These are phyloP conservation scores for Fusarium foetens DNA, from an alignment of 2,329 filamentous ascomycete species.

Conservation along the genomic window DNA sequence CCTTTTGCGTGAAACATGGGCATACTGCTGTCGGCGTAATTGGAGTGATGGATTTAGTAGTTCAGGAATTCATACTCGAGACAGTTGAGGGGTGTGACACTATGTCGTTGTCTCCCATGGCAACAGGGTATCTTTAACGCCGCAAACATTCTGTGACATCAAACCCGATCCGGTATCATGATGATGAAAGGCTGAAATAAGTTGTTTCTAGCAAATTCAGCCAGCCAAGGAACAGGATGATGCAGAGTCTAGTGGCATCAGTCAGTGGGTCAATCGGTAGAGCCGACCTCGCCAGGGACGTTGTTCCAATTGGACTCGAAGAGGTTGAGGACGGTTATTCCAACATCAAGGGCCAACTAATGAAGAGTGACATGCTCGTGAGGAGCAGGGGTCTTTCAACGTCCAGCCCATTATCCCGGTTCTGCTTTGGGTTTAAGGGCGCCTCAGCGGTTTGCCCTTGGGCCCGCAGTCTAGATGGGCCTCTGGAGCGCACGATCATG, in stretches of 20 bases:
- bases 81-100: slow-evolving; percentile 16
- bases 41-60: slow-evolving; percentile 9
- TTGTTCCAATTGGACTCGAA: slow-evolving; percentile 7
- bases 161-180: slow-evolving; percentile 24
- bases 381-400: slow-evolving; percentile 25
- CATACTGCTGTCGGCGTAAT: slow-evolving; percentile 12
- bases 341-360: background rate
- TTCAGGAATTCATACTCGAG: slow-evolving; percentile 9
- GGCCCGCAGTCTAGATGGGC: slow-evolving; percentile 22
- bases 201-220: slow-evolving; percentile 15
- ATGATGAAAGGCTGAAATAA: slow-evolving; percentile 11
- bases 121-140: slow-evolving; percentile 30
- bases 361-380: slow-evolving; percentile 5
- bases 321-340: slow-evolving; percentile 19
- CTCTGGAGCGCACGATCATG: slow-evolving; percentile 17
- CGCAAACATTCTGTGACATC: slow-evolving; percentile 18
- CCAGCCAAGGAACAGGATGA: slow-evolving; percentile 21
- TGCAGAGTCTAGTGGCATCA: slow-evolving; percentile 12
- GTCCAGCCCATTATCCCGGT: slow-evolving; percentile 16
- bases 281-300: slow-evolving; percentile 18
- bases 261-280: slow-evolving; percentile 15
- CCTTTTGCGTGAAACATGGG: slow-evolving; percentile 24
- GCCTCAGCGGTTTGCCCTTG: slow-evolving; percentile 13
- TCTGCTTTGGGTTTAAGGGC: slow-evolving; percentile 15
- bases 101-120: slow-evolving; percentile 34